phyloP scores from a whole-genome alignment of 1,284 basidiomycete genomes.

The Cronartium quercuum region DNA sequence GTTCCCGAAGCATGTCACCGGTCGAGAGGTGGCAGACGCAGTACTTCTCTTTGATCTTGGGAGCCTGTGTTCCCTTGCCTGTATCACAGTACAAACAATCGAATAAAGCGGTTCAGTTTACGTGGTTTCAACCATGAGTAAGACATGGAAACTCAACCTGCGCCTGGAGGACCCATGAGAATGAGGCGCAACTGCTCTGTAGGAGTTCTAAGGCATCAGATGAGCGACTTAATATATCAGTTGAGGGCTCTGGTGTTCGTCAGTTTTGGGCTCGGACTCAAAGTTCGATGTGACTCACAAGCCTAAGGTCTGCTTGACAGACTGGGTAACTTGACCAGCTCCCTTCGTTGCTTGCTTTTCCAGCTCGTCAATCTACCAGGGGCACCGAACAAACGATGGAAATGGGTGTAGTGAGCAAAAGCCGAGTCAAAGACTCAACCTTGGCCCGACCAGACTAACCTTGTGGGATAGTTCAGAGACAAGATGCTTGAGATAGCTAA shows the following conservation, averaged over 20 bases:
- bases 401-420: neutral
- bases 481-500: constrained; percentile 29
- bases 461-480: constrained; percentile 27
- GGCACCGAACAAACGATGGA: neutral
- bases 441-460: neutral
- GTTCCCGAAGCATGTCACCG: constrained; percentile 95
- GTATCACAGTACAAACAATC: constrained; percentile 7
- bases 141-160: constrained; percentile 69
- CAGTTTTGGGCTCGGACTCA: neutral
- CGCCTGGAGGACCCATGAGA: constrained; percentile 90
- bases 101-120: neutral
- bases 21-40: constrained; percentile 97
- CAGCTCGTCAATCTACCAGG: constrained; percentile 17
- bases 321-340: constrained; percentile 9
- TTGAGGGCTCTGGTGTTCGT: neutral
- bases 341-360: constrained; percentile 19
- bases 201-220: neutral
- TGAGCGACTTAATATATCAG: neutral
- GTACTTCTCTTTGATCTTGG: constrained; percentile 83
- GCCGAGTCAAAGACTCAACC: neutral
- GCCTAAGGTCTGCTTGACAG: neutral
- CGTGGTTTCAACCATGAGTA: neutral
- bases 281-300: constrained; percentile 4
- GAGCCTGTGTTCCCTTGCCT: constrained; percentile 98
- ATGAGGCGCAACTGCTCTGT: constrained; percentile 49